Evolutionary conservation across 805 yeast genomes (phyloP), one percentile per base, ranked within the genome.

Genomic region (Saturnispora saitoi): DNA sequence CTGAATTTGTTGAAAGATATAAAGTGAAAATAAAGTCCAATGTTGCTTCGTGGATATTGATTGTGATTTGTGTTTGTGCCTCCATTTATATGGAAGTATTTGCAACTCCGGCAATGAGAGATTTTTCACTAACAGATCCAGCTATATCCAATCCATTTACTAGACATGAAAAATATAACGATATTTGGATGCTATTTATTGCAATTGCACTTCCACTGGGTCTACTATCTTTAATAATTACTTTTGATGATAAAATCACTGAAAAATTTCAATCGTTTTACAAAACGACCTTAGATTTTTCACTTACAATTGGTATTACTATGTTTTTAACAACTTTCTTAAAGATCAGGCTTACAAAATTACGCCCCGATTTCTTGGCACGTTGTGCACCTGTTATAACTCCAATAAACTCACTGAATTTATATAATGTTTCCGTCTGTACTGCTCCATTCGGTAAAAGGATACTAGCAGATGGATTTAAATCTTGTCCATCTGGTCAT

Each of bases 301-400:
- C 68, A n/a, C 56, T 70, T 4, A 54, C 70, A 4, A 64, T 78
- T 3, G 65, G 72, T 37, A 51, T 74, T n/a, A 62, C 70, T 51
- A 74, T 78, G 38, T 67, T 82, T 14, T 56, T 82, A 48, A 86
- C 95, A 3, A 86, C 88, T 56, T 70, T 80, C 30, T 65, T 87
- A 52, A 90, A 91, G 68, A 76, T 81, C 58, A 76, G 83, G 72
- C 77, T 90, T 43, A 96, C 96, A 1, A 78, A 95, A 61, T 83
- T 82, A 47, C 74, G 97, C 56, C 98, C 97, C 0, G 97, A 90
- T 66, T 86, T 89, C 61, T 66, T 91, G 50, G 84, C 84, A 7
- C 73, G 98, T 54, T 90, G 97, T 64, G 67, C 74, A 34, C 61
- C 63, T 49, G 47, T 44, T 3, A 24, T 86, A 0, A 55, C 63